phyloP scores from a whole-genome alignment of 2,329 filamentous ascomycete genomes.

The Stachybotrys chartarum region DNA sequence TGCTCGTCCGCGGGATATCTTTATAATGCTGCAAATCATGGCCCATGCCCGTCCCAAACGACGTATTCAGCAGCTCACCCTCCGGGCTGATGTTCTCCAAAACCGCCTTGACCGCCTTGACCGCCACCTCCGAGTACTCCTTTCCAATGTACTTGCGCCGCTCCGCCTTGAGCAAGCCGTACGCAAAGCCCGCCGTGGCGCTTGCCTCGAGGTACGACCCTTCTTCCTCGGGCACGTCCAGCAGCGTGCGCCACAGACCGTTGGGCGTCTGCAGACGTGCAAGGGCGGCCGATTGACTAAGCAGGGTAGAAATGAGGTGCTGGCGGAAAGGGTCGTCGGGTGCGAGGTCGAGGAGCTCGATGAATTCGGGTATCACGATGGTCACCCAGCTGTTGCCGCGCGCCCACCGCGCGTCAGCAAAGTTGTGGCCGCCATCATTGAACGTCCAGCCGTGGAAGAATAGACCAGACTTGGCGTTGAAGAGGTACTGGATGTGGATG shows the following conservation, averaged over 20 bases:
- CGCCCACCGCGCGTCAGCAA: conserved; percentile 51
- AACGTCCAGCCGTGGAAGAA: conserved; percentile 84
- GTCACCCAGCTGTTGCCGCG: conserved; percentile 68
- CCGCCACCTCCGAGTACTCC: conserved; percentile 53
- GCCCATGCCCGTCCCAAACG: conserved; percentile 76
- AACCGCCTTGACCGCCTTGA: conserved; percentile 61
- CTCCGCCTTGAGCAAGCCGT: conserved; percentile 68
- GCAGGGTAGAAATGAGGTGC: conserved; percentile 55
- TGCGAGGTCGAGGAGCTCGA: conserved; percentile 62
- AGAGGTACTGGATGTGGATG: conserved; percentile 71
- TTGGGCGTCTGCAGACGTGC: conserved; percentile 49
- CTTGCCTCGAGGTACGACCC: conserved; percentile 72
- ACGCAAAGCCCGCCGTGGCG: conserved; percentile 74
- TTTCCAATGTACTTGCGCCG: conserved; percentile 61
- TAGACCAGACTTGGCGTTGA: conserved; percentile 62
- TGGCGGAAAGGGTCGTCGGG: conserved; percentile 55
- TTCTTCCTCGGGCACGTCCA: conserved; percentile 57
- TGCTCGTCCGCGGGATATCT: conserved; percentile 67
- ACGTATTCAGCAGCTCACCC: conserved; percentile 67
- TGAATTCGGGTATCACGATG: conserved; percentile 75
- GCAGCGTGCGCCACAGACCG: conserved; percentile 68
- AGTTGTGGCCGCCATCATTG: conserved; percentile 57
- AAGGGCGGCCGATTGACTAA: conserved; percentile 62
- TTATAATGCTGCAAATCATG: conserved; percentile 67
- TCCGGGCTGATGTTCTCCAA: conserved; percentile 56